phyloP scores from a whole-genome alignment of 192 early-diverging fungal species.

The Coemansia sp. region DNA sequence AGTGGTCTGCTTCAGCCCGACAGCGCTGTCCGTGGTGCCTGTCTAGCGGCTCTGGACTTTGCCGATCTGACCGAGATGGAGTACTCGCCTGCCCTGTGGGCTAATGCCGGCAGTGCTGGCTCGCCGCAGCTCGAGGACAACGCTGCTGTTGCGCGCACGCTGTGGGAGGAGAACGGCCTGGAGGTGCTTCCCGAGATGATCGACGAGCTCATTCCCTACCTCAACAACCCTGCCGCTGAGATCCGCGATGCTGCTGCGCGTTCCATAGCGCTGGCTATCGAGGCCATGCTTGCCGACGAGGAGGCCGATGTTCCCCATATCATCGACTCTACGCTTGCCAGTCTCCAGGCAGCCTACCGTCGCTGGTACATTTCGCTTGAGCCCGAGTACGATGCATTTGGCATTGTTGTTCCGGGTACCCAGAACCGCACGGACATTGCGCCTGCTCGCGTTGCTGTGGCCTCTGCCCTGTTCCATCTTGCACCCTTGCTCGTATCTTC shows the following conservation, averaged over 20 bases:
- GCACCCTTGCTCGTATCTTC: constrained; percentile 57
- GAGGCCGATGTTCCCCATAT: background rate
- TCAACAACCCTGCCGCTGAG: constrained; percentile 16
- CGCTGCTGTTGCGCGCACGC: constrained; percentile 21
- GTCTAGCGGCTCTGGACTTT: constrained; percentile 46
- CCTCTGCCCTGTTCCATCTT: constrained; percentile 63
- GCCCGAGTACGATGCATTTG: constrained; percentile 88
- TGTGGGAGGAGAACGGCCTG: constrained; percentile 47
- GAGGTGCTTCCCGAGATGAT: constrained; percentile 27
- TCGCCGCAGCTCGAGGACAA: constrained; percentile 32
- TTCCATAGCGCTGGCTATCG: constrained; percentile 15
- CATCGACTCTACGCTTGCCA: constrained; percentile 9
- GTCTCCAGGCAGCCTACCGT: constrained; percentile 25
- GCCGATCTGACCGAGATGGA: constrained; percentile 39
- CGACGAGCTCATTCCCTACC: constrained; percentile 19
- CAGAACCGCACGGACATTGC: constrained; percentile 77
- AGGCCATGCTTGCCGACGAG: constrained; percentile 2
- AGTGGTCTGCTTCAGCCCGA: constrained; percentile 29
- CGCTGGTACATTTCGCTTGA: constrained; percentile 62
- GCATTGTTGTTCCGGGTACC: constrained; percentile 82
- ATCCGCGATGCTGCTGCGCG: constrained; percentile 28
- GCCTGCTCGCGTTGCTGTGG: constrained; percentile 81
- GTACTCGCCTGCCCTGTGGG: constrained; percentile 26
- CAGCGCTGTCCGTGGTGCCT: constrained; percentile 36
- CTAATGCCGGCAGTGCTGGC: constrained; percentile 20